Base-by-base conservation (phyloP, 148 eudicot genomes). In the Talinum fruticosum region DNA sequence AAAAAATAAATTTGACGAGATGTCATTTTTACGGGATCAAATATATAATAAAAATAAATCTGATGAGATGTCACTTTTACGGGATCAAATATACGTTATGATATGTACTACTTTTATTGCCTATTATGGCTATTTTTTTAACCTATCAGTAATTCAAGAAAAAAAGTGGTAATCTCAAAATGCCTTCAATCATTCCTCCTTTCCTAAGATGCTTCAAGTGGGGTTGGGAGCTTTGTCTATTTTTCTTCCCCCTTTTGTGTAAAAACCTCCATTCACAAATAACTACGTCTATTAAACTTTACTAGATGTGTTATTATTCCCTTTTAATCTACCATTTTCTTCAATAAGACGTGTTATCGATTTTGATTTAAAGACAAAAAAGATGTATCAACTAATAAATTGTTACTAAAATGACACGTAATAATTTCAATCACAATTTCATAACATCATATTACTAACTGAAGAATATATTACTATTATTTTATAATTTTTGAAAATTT, bases 81-180 rank as follows among this genome's bases (percentile, higher is more conserved):
- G 24, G 16, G 14, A 36, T 54, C 1, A 16, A 6, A 51, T 51
- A 51, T 19, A 51, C 6, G 4, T 1, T 68, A 21, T 21, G 1
- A 12, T 13, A 41, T 14, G 13, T 23, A 30, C 61, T 44, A n/a
- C n/a, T 57, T 35, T 51, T 23, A 51, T 51, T 51, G n/a, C 75
- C 26, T 35, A 38, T 70, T 59, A 26, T 71, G 32, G 70, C 13
- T 45, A 30, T 14, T 6, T 19, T 71, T 34, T 30, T 6, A 7
- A 12, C 29, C 29, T 13, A 8, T 19, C 53, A 13, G 26, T 7
- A 4, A n/a, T 38, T 53, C 33, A 78, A 21, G 62, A 78, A 30
- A 33, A 28, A 36, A 32, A 45, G 76, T 32, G 75, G n/a, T 32
- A 38, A 78, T 78, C 68, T 78, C 28, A 61, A 38, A 69, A 33